Percentiles rank a stretch among this genome's conserved stretches.
Evolutionary conservation across 2,329 filamentous ascomycete genomes (phyloP).

Genomic region (Penicillium brasilianum): DNA sequence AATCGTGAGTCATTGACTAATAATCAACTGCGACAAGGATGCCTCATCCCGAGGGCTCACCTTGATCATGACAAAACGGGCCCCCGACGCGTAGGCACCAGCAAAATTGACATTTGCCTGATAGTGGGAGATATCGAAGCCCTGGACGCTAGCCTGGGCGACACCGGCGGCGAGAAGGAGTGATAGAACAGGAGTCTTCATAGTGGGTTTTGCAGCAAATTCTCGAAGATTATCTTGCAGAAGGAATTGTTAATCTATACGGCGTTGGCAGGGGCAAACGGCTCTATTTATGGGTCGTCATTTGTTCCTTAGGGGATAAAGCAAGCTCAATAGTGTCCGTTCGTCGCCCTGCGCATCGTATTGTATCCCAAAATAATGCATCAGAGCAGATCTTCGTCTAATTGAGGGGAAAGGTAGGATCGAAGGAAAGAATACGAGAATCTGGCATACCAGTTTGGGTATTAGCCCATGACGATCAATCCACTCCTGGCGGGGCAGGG

Average conservation of each 20-base stretch:
- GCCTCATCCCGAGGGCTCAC: slow-evolving; percentile 13
- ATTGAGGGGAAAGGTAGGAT: slow-evolving; percentile 6
- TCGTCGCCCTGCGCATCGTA: background rate
- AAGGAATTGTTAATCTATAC: background rate
- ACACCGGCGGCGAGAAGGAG: slow-evolving; percentile 26
- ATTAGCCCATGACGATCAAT: slow-evolving; percentile 7
- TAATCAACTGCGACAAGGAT: background rate
- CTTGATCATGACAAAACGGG: slow-evolving; percentile 44
- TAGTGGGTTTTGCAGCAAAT: slow-evolving; percentile 1
- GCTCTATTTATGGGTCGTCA: slow-evolving; percentile 1
- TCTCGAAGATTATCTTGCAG: background rate
- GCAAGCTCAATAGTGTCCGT: background rate
- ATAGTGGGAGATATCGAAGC: slow-evolving; percentile 42
- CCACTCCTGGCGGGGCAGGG: slow-evolving; percentile 7
- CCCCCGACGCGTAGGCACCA: slow-evolving; percentile 35
- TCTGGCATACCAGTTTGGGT: background rate
- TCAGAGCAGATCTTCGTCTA: slow-evolving; percentile 6
- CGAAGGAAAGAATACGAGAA: slow-evolving; percentile 18
- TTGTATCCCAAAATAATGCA: slow-evolving; percentile 17
- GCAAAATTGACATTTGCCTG: slow-evolving; percentile 36
- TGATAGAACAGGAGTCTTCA: slow-evolving; percentile 26
- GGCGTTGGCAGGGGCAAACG: background rate
- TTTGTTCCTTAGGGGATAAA: background rate
- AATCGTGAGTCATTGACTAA: background rate
- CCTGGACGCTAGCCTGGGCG: slow-evolving; percentile 33